Evolutionary conservation across 2,329 filamentous ascomycete species (phyloP).

Genomic region (Chrysoporthe puriensis): DNA sequence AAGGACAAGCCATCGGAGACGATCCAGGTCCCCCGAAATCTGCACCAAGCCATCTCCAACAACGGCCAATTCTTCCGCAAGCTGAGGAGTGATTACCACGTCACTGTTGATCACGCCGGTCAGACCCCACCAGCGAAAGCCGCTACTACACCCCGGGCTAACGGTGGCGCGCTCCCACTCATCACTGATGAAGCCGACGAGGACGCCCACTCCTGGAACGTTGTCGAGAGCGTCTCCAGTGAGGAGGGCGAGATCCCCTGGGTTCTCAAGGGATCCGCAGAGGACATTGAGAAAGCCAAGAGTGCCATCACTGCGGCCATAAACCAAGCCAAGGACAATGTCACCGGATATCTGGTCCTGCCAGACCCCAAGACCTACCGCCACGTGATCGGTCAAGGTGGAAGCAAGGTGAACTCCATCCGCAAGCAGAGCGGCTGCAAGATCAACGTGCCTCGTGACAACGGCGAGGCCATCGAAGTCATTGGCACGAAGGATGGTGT

Average conservation of each 20-base stretch:
- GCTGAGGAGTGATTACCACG: conserved; percentile 81
- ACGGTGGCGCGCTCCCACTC: conserved; percentile 73
- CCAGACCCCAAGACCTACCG: conserved; percentile 89
- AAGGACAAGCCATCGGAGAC: conserved; percentile 90
- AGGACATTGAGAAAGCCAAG: conserved; percentile 82
- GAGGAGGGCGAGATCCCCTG: conserved; percentile 80
- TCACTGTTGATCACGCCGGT: conserved; percentile 90
- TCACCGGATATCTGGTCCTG: conserved; percentile 85
- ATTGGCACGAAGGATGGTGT: conserved; percentile 77
- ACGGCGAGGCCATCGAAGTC: conserved; percentile 90
- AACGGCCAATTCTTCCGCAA: conserved; percentile 93
- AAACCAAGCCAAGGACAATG: conserved; percentile 70
- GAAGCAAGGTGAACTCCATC: conserved; percentile 90
- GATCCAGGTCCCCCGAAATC: conserved; percentile 76
- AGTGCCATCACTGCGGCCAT: conserved; percentile 74
- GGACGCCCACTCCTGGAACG: conserved; percentile 80
- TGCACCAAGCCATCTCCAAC: conserved; percentile 85
- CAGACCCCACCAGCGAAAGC: conserved; percentile 75
- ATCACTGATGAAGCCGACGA: conserved; percentile 79
- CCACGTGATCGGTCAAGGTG: conserved; percentile 85
- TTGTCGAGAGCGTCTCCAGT: conserved; percentile 66
- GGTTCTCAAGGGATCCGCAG: conserved; percentile 79
- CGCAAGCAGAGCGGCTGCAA: conserved; percentile 90
- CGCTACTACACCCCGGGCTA: conserved; percentile 57
- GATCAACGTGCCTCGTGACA: conserved; percentile 88